Conservation (phyloP, 1,139 yeast genomes). For the Pichia sp. region DNA sequence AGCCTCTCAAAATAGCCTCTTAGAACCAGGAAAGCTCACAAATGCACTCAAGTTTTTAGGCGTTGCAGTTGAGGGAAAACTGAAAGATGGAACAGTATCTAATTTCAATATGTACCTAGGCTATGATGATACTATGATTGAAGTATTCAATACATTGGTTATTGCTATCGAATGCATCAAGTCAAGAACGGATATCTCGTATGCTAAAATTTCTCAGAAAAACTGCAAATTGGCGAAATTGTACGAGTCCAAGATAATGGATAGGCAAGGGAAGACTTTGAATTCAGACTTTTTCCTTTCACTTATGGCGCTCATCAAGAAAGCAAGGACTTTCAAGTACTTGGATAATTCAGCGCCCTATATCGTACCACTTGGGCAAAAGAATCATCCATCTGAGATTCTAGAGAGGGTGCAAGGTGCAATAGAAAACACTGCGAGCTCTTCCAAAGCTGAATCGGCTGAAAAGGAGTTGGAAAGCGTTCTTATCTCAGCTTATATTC, state of each 20-base stretch:
- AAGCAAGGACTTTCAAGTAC: conserved; percentile 23
- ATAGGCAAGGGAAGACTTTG: conserved; percentile 7
- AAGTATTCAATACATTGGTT: conserved; percentile 37
- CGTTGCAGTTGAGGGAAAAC: conserved; percentile 17
- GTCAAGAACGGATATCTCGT: too few species aligned
- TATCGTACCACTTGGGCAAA: conserved; percentile 19
- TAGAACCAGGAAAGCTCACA: conserved; percentile 15
- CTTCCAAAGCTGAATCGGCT: neutral
- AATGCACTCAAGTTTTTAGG: conserved; percentile 22
- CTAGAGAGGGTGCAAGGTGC: too few species aligned
- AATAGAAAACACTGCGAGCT: too few species aligned
- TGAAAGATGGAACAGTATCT: conserved; percentile 19
- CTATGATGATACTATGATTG: conserved; percentile 39
- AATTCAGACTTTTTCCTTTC: conserved; percentile 12
- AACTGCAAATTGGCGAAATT: neutral
- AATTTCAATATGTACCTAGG: conserved; percentile 53
- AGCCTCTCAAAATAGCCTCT: conserved; percentile 6
- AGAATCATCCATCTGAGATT: conserved; percentile 24
- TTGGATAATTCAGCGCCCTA: conserved; percentile 25
- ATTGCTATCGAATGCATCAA: conserved; percentile 32
- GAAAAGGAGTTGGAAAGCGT: conserved; percentile 13
- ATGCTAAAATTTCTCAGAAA: too few species aligned
- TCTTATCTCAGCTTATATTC: conserved; percentile 25
- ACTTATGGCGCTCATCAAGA: conserved; percentile 15
- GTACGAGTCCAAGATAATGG: conserved; percentile 7